These are phyloP conservation scores for Monotropa hypopitys DNA, from an alignment of 179 eudicot genomes.

Conservation along the genomic window DNA sequence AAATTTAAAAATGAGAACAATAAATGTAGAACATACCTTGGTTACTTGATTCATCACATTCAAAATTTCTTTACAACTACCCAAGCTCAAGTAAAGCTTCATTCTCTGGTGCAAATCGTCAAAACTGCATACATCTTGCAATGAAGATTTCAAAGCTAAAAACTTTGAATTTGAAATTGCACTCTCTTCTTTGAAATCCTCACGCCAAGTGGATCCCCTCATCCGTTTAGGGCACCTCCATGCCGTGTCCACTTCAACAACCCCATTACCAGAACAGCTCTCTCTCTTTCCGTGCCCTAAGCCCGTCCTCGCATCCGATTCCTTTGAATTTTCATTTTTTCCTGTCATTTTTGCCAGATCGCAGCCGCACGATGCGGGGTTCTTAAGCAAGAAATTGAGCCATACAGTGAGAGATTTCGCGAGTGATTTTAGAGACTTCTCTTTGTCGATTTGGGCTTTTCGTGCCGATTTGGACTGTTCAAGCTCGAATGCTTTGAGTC, in stretches of 20 bases:
- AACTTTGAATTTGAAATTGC: constrained; percentile 22
- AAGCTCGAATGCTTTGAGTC: constrained; percentile 51
- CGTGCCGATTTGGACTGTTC: constrained; percentile 70
- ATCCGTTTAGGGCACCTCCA: constrained; percentile 68
- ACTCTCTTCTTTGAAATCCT: constrained; percentile 8
- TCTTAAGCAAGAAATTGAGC: constrained; percentile 78
- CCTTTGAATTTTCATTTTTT: neutral
- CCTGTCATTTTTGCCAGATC: constrained; percentile 16
- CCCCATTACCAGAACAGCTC: constrained; percentile 18
- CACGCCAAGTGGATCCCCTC: constrained; percentile 29
- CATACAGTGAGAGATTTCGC: constrained; percentile 71
- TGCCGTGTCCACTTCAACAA: constrained; percentile 24
- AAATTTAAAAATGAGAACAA: neutral
- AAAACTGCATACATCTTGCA: constrained; percentile 70
- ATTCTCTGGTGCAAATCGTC: constrained; percentile 78
- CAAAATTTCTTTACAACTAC: constrained; percentile 56
- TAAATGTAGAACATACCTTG: constrained; percentile 37
- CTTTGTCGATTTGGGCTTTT: constrained; percentile 45
- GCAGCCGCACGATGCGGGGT: constrained; percentile 64
- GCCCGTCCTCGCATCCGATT: constrained; percentile 5
- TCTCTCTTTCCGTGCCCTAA: constrained; percentile 46
- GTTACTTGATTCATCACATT: constrained; percentile 52
- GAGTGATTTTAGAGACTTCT: constrained; percentile 45
- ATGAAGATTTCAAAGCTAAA: constrained; percentile 37
- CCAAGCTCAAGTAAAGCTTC: constrained; percentile 63